These are phyloP conservation scores for Globisporangium carolinianum DNA, from an alignment of 352 stramenopile genomes.

Conservation along the genomic window DNA sequence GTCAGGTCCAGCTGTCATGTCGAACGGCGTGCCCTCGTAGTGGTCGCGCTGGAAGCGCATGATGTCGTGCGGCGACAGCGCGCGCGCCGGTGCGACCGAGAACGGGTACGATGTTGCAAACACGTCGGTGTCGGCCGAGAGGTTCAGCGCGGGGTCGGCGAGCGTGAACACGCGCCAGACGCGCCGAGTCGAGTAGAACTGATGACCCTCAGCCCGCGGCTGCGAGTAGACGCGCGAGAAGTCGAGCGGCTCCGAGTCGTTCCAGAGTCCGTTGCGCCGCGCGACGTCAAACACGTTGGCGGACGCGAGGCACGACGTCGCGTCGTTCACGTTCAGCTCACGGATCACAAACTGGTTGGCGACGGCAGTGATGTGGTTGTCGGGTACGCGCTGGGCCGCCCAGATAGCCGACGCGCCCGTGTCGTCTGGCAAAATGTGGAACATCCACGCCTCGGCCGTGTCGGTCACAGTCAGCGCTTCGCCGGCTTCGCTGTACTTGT, in stretches of 20 bases:
- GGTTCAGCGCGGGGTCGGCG: conserved; percentile 52
- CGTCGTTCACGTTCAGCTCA: conserved; percentile 67
- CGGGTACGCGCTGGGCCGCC: conserved; percentile 88
- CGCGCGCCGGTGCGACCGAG: conserved; percentile 47
- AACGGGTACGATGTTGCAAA: conserved; percentile 85
- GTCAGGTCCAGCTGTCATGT: conserved; percentile 74
- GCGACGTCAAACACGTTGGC: conserved; percentile 85
- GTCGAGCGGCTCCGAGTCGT: conserved; percentile 66
- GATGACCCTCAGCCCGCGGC: conserved; percentile 41
- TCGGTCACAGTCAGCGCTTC: conserved; percentile 91
- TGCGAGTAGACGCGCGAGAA: conserved; percentile 86
- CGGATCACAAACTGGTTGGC: conserved; percentile 95
- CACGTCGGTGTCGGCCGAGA: conserved; percentile 72
- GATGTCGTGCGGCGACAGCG: conserved; percentile 76
- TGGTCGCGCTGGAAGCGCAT: conserved; percentile 91
- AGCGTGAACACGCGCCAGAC: conserved; percentile 89
- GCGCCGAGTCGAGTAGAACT: conserved; percentile 85
- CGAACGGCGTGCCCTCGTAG: conserved; percentile 90
- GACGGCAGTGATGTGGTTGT: conserved; percentile 79
- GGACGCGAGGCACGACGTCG: conserved; percentile 85
- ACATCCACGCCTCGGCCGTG: conserved; percentile 90
- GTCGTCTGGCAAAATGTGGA: conserved; percentile 93
- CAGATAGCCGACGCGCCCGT: conserved; percentile 90
- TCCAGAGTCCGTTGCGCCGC: conserved; percentile 78
- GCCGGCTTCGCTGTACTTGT: conserved; percentile 62